Percentiles rank a stretch among this genome's conserved stretches.
Evolutionary conservation across 805 yeast species (phyloP).

Genomic region (Metschnikowia borealis): DNA sequence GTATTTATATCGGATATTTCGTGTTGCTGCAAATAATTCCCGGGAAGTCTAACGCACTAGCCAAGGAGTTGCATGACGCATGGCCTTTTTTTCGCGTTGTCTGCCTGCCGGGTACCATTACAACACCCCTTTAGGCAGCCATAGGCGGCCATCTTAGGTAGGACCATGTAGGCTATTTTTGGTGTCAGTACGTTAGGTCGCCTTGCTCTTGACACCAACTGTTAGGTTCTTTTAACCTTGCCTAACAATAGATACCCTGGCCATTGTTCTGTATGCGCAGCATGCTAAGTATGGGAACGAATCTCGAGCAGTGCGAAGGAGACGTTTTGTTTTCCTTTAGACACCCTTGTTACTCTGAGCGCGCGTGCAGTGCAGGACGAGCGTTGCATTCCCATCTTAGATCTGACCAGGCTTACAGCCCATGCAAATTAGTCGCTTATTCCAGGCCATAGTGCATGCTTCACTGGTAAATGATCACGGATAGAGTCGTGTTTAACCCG

Average conservation of each 20-base stretch:
- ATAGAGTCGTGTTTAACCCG: no score
- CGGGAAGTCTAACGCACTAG: not conserved
- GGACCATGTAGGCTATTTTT: no score
- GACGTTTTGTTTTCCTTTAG: not conserved
- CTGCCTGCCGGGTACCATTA: not conserved
- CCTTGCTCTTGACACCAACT: no score
- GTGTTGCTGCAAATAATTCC: not conserved
- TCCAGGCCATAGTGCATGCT: not conserved
- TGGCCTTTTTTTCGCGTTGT: not conserved
- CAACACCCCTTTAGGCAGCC: not conserved
- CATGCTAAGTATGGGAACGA: not conserved
- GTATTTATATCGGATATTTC: not conserved
- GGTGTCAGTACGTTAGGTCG: no score
- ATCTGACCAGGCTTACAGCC: not conserved
- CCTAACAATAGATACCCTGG: not conserved
- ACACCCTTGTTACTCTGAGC: not conserved
- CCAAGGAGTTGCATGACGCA: not conserved
- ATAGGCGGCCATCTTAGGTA: not conserved
- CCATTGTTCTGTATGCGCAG: not conserved
- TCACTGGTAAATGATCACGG: no score
- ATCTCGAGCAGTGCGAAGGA: not conserved
- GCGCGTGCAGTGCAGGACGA: not conserved
- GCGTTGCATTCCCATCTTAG: not conserved
- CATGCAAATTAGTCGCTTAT: not conserved
- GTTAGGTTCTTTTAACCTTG: not conserved